Evolutionary conservation across 768 basidiomycete genomes (phyloP), one percentile per base, ranked within the genome.

Genomic region (Suillus lakei): DNA sequence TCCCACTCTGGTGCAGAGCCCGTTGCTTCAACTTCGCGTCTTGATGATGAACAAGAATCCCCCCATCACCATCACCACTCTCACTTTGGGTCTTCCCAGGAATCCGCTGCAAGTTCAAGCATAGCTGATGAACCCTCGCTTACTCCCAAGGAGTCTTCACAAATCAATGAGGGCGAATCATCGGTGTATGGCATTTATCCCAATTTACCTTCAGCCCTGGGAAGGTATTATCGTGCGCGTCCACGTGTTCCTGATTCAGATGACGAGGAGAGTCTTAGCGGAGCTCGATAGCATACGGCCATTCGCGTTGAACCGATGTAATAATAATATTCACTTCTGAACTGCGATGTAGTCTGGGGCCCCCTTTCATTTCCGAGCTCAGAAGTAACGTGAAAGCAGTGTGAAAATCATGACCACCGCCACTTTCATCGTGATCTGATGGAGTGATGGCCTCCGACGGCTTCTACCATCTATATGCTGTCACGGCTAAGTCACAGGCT

Each of bases 371-470:
- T 34, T 54, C 53, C 53, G 21, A 34, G 30, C 53, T n/a, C 53
- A 34, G 12, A 34, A 34, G 30, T 54, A n/a, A 54, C 53, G 53
- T 34, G 53, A 54, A n/a, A 13, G 21, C 21, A 30, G 30, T 54
- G 30, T 32, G 53, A 54, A n/a, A 54, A 54, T 54, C 53, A n/a
- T 13, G 21, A n/a, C 12, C 53, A 54, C 53, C 1, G 30, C 32
- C 53, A 54, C 53, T 13, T 54, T 54, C 53, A 54, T 54, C 30
- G 30, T 32, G 12, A 54, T 54, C 3, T 54, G 21, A 54, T 54
- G 10, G 30, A 32, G 18, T 32, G 30, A 53, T 54, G 53, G 12
- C 3, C 12, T 34, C 34, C 53, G n/a, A 34, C 32, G n/a, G 53
- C 53, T 54, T 54, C 53, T 41, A 21, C 38, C 34, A 55, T 55